Evolutionary conservation across 2,329 filamentous ascomycete species (phyloP), one percentile per base, ranked within the genome.

Genomic region (Botrytis squamosa): DNA sequence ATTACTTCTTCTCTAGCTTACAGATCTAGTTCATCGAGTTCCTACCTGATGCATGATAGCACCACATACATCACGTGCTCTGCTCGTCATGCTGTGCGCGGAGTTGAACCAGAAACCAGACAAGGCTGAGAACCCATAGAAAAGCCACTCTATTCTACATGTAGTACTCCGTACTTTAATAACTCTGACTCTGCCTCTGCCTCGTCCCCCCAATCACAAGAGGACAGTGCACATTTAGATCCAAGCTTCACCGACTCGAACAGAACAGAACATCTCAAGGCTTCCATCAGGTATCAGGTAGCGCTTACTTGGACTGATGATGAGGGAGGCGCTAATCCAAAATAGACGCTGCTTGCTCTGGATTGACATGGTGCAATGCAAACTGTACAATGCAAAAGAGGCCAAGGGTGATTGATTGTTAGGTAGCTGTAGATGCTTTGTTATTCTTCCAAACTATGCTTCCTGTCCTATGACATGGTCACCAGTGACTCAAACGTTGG

Each of bases 61-160:
- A 12, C 49, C n/a, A 55, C 14, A 55, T 2, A 18, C 8, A 18
- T 29, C 25, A n/a, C n/a, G n/a, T 55, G 52, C 14, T 16, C 10
- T 29, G n/a, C 12, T 29, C 8, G 52, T 9, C 6, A 55, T 55
- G 25, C 52, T 55, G 52, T 38, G 22, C n/a, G 22, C 22, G 22
- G 36, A 62, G 59, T 62, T 10, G 20, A 49, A 25, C 46, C 46
- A 49, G 12, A 38, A 62, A n/a, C 22, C 62, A 38, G 62, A 33
- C 62, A 44, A 64, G 62, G 62, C 62, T 64, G 62, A 65, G 42
- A 44, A 65, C 8, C 8, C 62, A 64, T 64, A 22, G 40, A 20
- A 63, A 64, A 20, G 40, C 8, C 62, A 6, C 6, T 44, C 40
- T 44, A 44, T 18, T 16, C 49, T 55, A 16, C 4, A n/a, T 29